phyloP scores from a whole-genome alignment of 768 basidiomycete genomes.

The Coprinellus micaceus region DNA sequence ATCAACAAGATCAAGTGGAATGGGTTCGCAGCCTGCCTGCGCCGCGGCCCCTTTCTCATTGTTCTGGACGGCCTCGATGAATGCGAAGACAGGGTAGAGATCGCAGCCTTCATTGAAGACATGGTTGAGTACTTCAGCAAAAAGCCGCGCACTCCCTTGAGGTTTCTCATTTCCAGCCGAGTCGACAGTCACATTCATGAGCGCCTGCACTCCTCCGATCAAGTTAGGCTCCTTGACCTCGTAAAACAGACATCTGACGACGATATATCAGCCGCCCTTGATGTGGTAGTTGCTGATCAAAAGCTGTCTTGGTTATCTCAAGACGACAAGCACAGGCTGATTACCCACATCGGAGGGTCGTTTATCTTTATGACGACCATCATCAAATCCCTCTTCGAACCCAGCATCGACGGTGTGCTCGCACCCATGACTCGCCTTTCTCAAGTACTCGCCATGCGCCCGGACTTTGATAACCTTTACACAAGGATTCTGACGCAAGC shows the following conservation, averaged over 20 bases:
- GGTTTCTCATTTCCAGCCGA: neutral
- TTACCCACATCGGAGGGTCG: neutral
- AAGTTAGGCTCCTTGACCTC: neutral
- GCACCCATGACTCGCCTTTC: neutral
- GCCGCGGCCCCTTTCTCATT: constrained; percentile 1
- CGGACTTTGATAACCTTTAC: neutral
- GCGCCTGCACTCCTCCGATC: no score
- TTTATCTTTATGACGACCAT: neutral
- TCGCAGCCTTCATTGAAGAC: constrained; percentile 7
- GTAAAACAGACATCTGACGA: neutral
- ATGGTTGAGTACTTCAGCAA: neutral
- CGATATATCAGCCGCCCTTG: neutral
- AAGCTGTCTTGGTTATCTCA: neutral
- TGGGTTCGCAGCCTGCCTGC: no score
- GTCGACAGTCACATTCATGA: neutral
- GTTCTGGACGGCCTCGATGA: constrained; percentile 20
- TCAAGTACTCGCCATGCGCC: neutral
- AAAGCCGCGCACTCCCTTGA: neutral
- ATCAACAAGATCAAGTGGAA: no score
- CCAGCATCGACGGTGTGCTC: neutral
- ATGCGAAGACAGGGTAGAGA: constrained; percentile 9
- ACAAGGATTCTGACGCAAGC: neutral
- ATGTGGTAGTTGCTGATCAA: neutral
- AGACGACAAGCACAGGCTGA: neutral
- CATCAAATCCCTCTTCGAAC: neutral